Evolutionary conservation across 2,329 filamentous ascomycete genomes (phyloP).

Genomic region (Lecanicillium sp.): DNA sequence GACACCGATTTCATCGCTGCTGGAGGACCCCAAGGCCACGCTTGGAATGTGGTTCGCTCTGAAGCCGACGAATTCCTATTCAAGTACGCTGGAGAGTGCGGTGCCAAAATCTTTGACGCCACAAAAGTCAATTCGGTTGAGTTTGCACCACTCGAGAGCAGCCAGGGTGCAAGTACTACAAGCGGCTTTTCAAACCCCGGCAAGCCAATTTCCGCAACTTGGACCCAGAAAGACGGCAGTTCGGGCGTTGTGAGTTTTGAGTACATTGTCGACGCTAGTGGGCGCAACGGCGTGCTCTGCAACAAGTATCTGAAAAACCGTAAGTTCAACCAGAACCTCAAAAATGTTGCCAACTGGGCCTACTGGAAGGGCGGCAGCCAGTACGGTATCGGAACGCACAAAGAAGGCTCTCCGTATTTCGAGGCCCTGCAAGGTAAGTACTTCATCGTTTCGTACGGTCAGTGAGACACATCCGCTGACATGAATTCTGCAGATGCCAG

Average conservation of each 20-base stretch:
- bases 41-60: conserved; percentile 39
- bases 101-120: conserved; percentile 32
- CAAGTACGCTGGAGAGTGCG: conserved; percentile 28
- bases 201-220: conserved; percentile 27
- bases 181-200: conserved; percentile 11
- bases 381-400: conserved; percentile 25
- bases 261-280: conserved; percentile 40
- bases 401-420: conserved; percentile 31
- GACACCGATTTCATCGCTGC: conserved; percentile 34
- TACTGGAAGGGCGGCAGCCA: conserved; percentile 32
- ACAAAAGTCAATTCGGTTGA: conserved; percentile 25
- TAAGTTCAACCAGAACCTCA: conserved; percentile 34
- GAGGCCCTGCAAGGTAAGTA: conserved; percentile 28
- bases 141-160: conserved; percentile 15
- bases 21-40: conserved; percentile 26
- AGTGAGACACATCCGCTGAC: background rate
- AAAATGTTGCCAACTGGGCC: conserved; percentile 40
- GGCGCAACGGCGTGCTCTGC: conserved; percentile 33
- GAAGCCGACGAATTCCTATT: conserved; percentile 37
- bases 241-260: conserved; percentile 33
- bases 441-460: background rate
- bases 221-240: conserved; percentile 23
- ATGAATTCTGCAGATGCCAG: conserved; percentile 26
- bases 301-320: conserved; percentile 43
- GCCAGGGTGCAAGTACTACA: no score